Evolutionary conservation across 139 green algal genomes (phyloP).

Genomic region (Pycnococcus provasolii): DNA sequence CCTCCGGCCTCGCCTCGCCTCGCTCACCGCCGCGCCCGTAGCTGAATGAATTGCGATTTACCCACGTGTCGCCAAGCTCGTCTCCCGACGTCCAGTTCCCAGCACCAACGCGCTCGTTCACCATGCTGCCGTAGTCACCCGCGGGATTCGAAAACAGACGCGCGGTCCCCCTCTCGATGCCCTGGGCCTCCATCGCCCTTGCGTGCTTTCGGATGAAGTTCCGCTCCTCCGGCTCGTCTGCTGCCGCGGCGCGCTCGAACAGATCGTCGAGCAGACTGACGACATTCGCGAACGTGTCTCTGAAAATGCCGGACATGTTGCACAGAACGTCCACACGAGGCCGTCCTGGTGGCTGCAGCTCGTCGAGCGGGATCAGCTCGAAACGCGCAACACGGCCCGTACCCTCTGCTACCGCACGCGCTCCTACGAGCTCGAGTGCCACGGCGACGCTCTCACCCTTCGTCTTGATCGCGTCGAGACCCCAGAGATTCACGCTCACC

Average conservation of each 20-base stretch:
- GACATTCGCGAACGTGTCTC: slow-evolving; percentile 55
- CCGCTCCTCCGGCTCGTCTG: slow-evolving; percentile 60
- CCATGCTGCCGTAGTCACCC: slow-evolving; percentile 93
- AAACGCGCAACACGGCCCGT: slow-evolving; percentile 77
- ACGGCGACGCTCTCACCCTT: slow-evolving; percentile 62
- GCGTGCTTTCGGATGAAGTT: slow-evolving; percentile 94
- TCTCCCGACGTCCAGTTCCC: slow-evolving; percentile 57
- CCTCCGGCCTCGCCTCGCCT: slow-evolving; percentile 34
- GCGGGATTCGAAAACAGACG: slow-evolving; percentile 87
- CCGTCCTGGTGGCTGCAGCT: slow-evolving; percentile 44
- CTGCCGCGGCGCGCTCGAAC: slow-evolving; percentile 49
- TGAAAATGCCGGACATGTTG: slow-evolving; percentile 95
- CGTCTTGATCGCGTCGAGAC: slow-evolving; percentile 95
- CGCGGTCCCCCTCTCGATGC: slow-evolving; percentile 48
- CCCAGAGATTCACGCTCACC: slow-evolving; percentile 91
- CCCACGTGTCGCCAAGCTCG: slow-evolving; percentile 93
- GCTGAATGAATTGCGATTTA: slow-evolving; percentile 80
- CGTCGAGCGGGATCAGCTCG: slow-evolving; percentile 57
- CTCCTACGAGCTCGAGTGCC: slow-evolving; percentile 71
- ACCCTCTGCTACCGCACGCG: slow-evolving; percentile 62
- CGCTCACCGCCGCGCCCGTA: slow-evolving; percentile 59
- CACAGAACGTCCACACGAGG: slow-evolving; percentile 85
- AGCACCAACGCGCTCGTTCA: slow-evolving; percentile 90
- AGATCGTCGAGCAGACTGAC: slow-evolving; percentile 94
- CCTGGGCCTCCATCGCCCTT: slow-evolving; percentile 38